A percentile compares a stretch with the other conserved stretches of the same genome.
phyloP scores from a whole-genome alignment of 140 eudicot genomes.

The Erigeron philadelphicus region DNA sequence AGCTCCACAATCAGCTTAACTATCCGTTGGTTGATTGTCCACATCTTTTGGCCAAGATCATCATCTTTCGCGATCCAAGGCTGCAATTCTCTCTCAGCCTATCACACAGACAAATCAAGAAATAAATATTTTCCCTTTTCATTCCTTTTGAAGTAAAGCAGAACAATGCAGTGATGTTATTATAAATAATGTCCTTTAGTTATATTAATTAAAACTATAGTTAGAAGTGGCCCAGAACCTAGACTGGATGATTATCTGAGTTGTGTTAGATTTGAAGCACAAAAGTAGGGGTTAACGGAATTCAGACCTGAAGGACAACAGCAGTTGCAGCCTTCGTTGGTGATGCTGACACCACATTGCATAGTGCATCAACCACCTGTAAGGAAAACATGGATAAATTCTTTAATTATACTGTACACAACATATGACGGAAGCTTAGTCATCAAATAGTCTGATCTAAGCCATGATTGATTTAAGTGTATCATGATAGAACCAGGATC shows the following conservation, averaged over 20 bases:
- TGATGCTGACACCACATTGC: constrained; percentile 94
- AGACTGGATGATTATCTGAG: neutral
- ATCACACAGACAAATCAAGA: neutral
- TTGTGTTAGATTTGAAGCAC: constrained; percentile 18
- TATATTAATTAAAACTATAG: neutral
- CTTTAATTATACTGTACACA: neutral
- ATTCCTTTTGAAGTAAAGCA: no score
- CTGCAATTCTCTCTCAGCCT: constrained; percentile 93
- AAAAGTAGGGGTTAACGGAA: constrained; percentile 9
- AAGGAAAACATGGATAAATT: constrained; percentile 11
- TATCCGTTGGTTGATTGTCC: constrained; percentile 87
- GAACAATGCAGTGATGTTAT: neutral
- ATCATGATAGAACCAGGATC: no score
- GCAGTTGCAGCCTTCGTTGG: constrained; percentile 98
- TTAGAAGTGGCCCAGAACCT: neutral
- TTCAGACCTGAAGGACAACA: constrained; percentile 83
- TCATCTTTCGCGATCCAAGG: constrained; percentile 94
- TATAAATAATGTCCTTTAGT: neutral
- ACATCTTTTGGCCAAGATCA: constrained; percentile 69
- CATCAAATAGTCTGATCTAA: no score
- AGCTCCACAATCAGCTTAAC: constrained; percentile 82
- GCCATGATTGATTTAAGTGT: no score
- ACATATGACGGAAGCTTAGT: no score
- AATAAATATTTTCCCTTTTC: no score
- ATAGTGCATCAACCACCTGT: constrained; percentile 95